Conservation (phyloP, 371 early-diverging fungal genomes). For the Haplosporangium sp. region DNA sequence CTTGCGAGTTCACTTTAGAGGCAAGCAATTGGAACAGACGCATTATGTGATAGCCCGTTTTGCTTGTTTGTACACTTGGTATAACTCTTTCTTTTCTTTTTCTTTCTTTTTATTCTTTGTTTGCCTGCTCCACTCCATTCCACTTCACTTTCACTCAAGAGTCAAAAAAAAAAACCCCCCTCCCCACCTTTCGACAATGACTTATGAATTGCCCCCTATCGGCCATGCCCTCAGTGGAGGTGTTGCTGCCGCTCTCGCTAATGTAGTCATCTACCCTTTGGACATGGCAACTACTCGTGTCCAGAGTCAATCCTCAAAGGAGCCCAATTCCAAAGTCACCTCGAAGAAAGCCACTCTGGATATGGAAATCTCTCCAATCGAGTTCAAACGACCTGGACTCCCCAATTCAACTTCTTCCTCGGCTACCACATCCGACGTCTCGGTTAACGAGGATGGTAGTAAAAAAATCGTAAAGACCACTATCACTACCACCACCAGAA, state of each 20-base stretch:
- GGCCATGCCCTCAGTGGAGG: slow-evolving; percentile 73
- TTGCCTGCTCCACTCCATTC: neutral
- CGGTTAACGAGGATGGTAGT: slow-evolving; percentile 28
- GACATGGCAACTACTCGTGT: slow-evolving; percentile 64
- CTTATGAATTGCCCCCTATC: slow-evolving; percentile 67
- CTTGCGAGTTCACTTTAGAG: neutral
- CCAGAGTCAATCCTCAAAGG: slow-evolving; percentile 48
- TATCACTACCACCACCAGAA: slow-evolving; percentile 37
- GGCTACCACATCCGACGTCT: slow-evolving; percentile 16
- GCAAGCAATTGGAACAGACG: neutral
- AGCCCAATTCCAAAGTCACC: neutral
- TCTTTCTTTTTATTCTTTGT: neutral
- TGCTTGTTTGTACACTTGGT: too few species aligned
- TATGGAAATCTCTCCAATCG: slow-evolving; percentile 29
- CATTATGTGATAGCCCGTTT: too few species aligned
- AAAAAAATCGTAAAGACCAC: slow-evolving; percentile 32
- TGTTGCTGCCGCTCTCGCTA: slow-evolving; percentile 68
- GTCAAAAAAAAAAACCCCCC: too few species aligned
- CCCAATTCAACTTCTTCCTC: slow-evolving; percentile 16
- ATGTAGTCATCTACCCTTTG: slow-evolving; percentile 70
- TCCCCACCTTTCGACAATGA: slow-evolving; percentile 13
- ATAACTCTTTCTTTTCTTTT: neutral
- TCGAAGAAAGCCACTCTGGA: neutral
- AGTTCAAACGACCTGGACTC: slow-evolving; percentile 34
- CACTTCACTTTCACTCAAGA: neutral